These are phyloP conservation scores for Cichorium intybus DNA, from an alignment of 140 eudicot genomes.

Conservation along the genomic window DNA sequence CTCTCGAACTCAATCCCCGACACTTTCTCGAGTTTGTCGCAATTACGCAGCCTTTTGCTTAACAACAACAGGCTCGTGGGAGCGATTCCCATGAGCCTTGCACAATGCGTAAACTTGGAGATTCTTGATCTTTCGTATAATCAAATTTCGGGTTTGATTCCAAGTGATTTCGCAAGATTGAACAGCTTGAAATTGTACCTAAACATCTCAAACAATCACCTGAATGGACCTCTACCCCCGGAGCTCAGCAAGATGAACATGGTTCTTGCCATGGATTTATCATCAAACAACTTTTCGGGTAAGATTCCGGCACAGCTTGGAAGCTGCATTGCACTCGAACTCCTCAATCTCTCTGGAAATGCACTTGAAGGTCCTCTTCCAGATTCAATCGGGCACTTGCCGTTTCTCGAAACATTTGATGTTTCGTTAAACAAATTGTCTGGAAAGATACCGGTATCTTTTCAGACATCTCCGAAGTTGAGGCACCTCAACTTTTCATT, in stretches of 20 bases:
- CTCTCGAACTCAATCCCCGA: slow-evolving; percentile 65
- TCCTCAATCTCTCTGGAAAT: slow-evolving; percentile 54
- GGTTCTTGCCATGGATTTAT: slow-evolving; percentile 80
- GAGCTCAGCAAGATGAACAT: slow-evolving; percentile 86
- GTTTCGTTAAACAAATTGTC: slow-evolving; percentile 53
- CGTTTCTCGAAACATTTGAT: slow-evolving; percentile 59
- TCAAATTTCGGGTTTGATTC: slow-evolving; percentile 57
- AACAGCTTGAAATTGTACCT: slow-evolving; percentile 71
- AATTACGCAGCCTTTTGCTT: slow-evolving; percentile 62
- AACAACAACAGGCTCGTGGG: slow-evolving; percentile 60
- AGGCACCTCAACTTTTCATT: slow-evolving; percentile 55
- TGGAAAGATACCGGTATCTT: slow-evolving; percentile 58
- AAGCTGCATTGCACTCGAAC: slow-evolving; percentile 77
- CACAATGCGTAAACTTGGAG: slow-evolving; percentile 71
- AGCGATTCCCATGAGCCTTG: slow-evolving; percentile 57
- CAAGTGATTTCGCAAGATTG: slow-evolving; percentile 67
- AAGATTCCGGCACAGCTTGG: slow-evolving; percentile 68
- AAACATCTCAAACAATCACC: slow-evolving; percentile 61
- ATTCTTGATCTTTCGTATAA: slow-evolving; percentile 75
- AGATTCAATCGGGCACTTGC: slow-evolving; percentile 49
- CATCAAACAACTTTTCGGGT: slow-evolving; percentile 63
- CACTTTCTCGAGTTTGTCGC: slow-evolving; percentile 61
- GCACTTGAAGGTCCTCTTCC: slow-evolving; percentile 56
- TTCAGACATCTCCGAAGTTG: slow-evolving; percentile 49
- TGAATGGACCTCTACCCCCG: slow-evolving; percentile 63